Evolutionary conservation across 257 asterid species (phyloP), one percentile per base, ranked within the genome.

Genomic region (Dorcoceras hygrometricum): DNA sequence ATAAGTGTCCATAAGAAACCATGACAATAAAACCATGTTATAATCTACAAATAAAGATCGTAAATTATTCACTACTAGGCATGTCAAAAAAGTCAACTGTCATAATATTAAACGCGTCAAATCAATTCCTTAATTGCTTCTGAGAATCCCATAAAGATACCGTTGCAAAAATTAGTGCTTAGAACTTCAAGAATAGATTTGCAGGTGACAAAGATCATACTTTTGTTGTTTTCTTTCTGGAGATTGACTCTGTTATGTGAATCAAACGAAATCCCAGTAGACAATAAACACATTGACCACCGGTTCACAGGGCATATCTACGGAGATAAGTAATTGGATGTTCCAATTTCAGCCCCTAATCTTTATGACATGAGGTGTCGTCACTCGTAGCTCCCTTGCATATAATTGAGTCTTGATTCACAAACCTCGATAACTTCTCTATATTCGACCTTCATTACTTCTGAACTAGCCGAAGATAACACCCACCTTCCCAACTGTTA

Each of bases 161-260:
- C 2, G 2, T 58, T 27, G 36, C 23, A 23, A n/a, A n/a, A 22
- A 55, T 10, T 20, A 22, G 25, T 19, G 22, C 25, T 43, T 26
- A 61, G 61, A 34, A 62, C 32, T 10, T 20, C 24, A 66, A 22
- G 7, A 65, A 43, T 48, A 58, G 6, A 9, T 54, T 20, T 4
- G 34, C 57, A 46, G 54, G 22, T 64, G 63, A 51, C 9, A 6
- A 39, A 39, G n/a, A 39, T 3, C 19, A 14, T 14, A 66, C 34
- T 11, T 28, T 24, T 46, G 22, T 19, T 51, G 23, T 68, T 25
- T 19, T 51, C 18, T 68, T 25, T 54, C 60, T n/a, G 19, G 71
- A 34, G 28, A 59, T 63, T 57, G 54, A 23, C 10, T 28, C 57
- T 48, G 26, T 22, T 55, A 7, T 23, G 57, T 8, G 32, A 60